Evolutionary conservation across 192 early-diverging fungal species (phyloP).

Genomic region (Gamsiella multidivaricata): DNA sequence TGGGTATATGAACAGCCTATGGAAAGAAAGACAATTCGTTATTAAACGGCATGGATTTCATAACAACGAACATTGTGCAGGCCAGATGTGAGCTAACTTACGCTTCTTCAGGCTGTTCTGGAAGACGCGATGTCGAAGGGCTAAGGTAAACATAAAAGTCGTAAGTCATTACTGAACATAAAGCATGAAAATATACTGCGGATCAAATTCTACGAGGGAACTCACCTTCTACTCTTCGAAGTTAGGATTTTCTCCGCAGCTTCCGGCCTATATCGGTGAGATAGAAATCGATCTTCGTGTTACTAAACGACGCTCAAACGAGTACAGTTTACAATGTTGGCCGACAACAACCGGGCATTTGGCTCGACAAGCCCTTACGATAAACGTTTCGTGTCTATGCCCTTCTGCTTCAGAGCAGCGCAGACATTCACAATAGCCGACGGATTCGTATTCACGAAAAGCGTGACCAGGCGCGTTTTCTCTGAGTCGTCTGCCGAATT

Average conservation of each 20-base stretch:
- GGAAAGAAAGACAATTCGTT: neutral
- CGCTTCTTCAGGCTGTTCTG: constrained; percentile 26
- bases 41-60: too few species aligned
- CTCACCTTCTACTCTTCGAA: constrained; percentile 11
- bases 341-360: too few species aligned
- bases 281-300: too few species aligned
- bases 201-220: neutral
- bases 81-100: constrained; percentile 2
- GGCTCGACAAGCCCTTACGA: constrained; percentile 28
- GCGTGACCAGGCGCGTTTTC: constrained; percentile 18
- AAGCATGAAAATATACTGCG: neutral
- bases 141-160: constrained; percentile 1
- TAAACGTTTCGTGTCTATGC: constrained; percentile 24
- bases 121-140: neutral
- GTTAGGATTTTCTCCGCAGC: constrained; percentile 20
- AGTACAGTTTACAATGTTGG: neutral
- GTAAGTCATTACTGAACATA: neutral
- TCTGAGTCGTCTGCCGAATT: constrained; percentile 15
- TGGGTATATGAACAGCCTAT: constrained; percentile 43
- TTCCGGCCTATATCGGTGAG: constrained; percentile 5
- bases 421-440: constrained; percentile 26
- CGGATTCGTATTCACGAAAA: constrained; percentile 19
- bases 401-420: constrained; percentile 23
- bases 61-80: too few species aligned
- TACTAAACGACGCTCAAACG: too few species aligned